These are phyloP conservation scores for Penicillium sp. DNA, from an alignment of 2,329 filamentous ascomycete species.

Conservation along the genomic window DNA sequence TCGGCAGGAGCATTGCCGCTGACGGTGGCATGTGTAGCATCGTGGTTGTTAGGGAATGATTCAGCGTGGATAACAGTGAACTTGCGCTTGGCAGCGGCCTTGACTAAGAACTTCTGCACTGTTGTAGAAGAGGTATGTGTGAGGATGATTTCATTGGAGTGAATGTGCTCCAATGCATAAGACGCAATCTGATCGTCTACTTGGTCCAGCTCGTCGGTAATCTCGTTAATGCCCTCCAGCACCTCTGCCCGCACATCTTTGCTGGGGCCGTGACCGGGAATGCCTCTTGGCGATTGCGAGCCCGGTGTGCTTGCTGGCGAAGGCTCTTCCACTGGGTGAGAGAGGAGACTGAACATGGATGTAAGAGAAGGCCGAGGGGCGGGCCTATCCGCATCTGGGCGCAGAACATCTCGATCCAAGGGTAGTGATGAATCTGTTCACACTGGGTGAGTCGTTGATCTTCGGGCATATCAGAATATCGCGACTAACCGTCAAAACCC, in stretches of 20 bases:
- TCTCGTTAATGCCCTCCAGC: conserved; percentile 88
- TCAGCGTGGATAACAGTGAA: conserved; percentile 87
- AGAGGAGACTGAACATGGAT: conserved; percentile 84
- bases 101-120: conserved; percentile 82
- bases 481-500: conserved; percentile 31
- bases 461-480: not conserved
- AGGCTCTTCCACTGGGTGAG: conserved; percentile 53
- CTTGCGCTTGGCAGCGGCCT: conserved; percentile 80
- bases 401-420: conserved; percentile 27
- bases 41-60: conserved; percentile 64
- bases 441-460: conserved; percentile 11
- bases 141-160: conserved; percentile 86
- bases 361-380: conserved; percentile 56
- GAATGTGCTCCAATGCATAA: conserved; percentile 84
- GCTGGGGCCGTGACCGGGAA: conserved; percentile 25
- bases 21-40: conserved; percentile 57
- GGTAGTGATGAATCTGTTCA: conserved; percentile 27
- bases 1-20: conserved; percentile 50
- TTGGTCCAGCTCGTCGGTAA: conserved; percentile 89
- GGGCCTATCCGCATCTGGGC: conserved; percentile 31
- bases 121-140: conserved; percentile 81
- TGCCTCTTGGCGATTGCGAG: conserved; percentile 33
- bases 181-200: conserved; percentile 90
- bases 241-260: conserved; percentile 83
- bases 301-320: conserved; percentile 39